phyloP scores from a whole-genome alignment of 345 rosid genomes.

The Eucalyptus virginea region DNA sequence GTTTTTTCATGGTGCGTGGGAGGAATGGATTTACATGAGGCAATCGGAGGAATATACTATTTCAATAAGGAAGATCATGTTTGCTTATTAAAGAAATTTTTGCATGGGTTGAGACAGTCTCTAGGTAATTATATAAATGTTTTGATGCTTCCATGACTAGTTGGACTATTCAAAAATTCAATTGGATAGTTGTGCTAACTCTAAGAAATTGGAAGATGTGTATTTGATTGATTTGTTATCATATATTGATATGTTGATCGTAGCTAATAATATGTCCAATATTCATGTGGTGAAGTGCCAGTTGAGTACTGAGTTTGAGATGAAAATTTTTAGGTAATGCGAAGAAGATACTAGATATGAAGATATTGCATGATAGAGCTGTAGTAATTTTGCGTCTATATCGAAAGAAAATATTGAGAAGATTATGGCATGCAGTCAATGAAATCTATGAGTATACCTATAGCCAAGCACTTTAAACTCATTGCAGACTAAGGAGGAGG shows the following conservation, averaged over 20 bases:
- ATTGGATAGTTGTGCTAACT: not conserved
- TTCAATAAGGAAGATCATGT: not conserved
- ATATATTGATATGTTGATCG: not conserved
- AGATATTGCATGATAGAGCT: not conserved
- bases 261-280: too few relatives aligned
- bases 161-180: too few relatives aligned
- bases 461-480: too few relatives aligned
- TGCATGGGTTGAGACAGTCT: not conserved
- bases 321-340: too few relatives aligned
- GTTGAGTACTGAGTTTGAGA: too few relatives aligned
- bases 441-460: not conserved
- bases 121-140: not conserved
- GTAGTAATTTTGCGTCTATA: fast-evolving
- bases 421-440: not conserved
- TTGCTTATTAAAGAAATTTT: not conserved
- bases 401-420: not conserved
- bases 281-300: not conserved
- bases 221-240: not conserved
- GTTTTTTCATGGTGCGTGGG: fast-evolving
- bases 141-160: not conserved
- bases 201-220: not conserved
- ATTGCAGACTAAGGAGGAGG: too few relatives aligned
- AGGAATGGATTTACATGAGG: not conserved
- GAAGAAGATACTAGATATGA: not conserved
- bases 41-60: not conserved